Base-by-base conservation (phyloP, 2,329 filamentous ascomycete genomes). In the Aphanocladium album region DNA sequence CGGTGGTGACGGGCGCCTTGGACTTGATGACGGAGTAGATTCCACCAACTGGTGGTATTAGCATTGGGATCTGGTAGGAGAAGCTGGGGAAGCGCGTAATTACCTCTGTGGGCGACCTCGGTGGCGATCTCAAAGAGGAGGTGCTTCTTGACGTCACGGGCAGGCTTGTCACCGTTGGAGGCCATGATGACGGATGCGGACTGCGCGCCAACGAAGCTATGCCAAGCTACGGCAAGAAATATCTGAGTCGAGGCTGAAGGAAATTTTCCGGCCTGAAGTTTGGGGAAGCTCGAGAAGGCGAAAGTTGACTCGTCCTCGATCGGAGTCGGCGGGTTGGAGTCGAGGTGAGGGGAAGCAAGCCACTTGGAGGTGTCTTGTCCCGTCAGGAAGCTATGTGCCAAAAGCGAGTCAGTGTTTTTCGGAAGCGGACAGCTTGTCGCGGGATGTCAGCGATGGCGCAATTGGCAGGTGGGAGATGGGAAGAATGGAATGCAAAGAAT, bases 11-110 rank as follows among this genome's bases (percentile, higher is more conserved):
- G 55, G 95, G 93, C 41, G 95, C 93, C 77, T 99, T 99, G 64
- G 95, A 99, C 78, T 99, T 99, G 77, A 99, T 88, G 66, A 99
- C 95, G 17, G 93, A 98, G 82, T 99, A 99, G 78, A 99, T 99
- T 70, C 95, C 95, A 72, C 95, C 95, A 64, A 99, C 95, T 96
- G 61, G 51, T 33, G 1, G 50, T 25, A 41, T 65, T 53, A 63
- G 62, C 21, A 52, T 46, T 16, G 21, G 23, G 11, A n/a, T 47
- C 9, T 27, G 6, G 16, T 2, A 21, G 7, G 30, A 19, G 3
- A 21, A n/a, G 35, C 16, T 45, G 27, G 39, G 19, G 27, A 46
- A 50, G 61, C 43, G n/a, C n/a, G n/a, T n/a, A 52, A 27, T 43
- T 61, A 93, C 91, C 91, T 83, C 95, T 87, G 82, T 98, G 96